Evolutionary conservation across 2,329 filamentous ascomycete species (phyloP).

Genomic region (Berkeleyomyces rouxiae): DNA sequence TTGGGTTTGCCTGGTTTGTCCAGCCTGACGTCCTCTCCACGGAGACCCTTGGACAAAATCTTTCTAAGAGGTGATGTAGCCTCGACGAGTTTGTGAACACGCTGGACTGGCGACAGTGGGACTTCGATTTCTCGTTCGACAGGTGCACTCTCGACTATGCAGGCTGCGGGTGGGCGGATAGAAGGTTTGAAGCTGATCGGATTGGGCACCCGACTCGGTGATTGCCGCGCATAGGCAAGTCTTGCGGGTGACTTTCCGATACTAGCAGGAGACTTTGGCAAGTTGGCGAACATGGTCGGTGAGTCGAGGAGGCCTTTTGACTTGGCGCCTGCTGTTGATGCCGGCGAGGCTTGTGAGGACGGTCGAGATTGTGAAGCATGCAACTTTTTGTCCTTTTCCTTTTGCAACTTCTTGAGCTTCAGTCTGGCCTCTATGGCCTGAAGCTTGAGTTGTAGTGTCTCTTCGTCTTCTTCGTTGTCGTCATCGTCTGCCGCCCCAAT

Average conservation of each 20-base stretch:
- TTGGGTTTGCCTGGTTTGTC: slow-evolving; percentile 2
- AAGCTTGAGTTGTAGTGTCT: slow-evolving; percentile 71
- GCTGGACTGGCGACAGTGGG: slow-evolving; percentile 11
- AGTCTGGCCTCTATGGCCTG: slow-evolving; percentile 78
- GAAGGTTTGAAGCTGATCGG: slow-evolving; percentile 5
- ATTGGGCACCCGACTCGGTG: slow-evolving; percentile 3
- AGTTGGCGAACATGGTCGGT: slow-evolving; percentile 8
- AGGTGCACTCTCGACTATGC: background rate
- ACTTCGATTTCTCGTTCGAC: slow-evolving; percentile 6
- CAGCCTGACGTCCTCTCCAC: slow-evolving; percentile 9
- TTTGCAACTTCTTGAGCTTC: slow-evolving; percentile 73
- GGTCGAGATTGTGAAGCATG: slow-evolving; percentile 1
- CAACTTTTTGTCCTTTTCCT: slow-evolving; percentile 29
- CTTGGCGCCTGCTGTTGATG: background rate
- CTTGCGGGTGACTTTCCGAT: slow-evolving; percentile 12
- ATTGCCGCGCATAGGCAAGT: slow-evolving; percentile 11
- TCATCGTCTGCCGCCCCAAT: slow-evolving; percentile 24
- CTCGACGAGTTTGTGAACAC: slow-evolving; percentile 9
- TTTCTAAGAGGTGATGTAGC: slow-evolving; percentile 11
- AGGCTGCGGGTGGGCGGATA: slow-evolving; percentile 7
- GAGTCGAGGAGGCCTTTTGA: background rate
- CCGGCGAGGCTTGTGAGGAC: background rate
- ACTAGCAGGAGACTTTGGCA: slow-evolving; percentile 11
- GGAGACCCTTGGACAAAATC: slow-evolving; percentile 8
- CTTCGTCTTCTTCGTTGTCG: slow-evolving; percentile 67